Evolutionary conservation across 805 yeast species (phyloP), one percentile per base, ranked within the genome.

Genomic region (Barnettozyma wickerhamii): DNA sequence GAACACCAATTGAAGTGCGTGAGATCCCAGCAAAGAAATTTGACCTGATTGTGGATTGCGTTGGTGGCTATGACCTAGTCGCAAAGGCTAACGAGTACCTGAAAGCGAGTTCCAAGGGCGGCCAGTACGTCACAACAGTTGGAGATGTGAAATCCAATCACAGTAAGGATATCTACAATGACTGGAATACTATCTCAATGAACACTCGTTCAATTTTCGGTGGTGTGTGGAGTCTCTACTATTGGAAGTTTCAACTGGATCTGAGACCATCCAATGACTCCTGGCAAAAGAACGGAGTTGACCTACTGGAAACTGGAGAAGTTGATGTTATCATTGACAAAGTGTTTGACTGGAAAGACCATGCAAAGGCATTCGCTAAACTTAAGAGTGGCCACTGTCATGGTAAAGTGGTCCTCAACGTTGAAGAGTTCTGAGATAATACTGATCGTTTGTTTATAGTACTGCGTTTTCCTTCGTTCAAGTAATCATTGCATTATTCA

Each of bases 41-140:
- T 53, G 85, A 83, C 53, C 52, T 74, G 5, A 75, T 84, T n/a
- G 53, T 83, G 10, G 95, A 88, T 62, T 72, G 81, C 46, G 73
- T 78, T 37, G 93, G 96, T 30, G 84, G 84, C 32, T 66, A 68
- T 35, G 77, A 74, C 24, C 68, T 83, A 5, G 38, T 52, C 9
- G 43, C 40, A 4, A 64, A 72, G 29, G 65, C 76, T 19, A 51
- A 59, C 9, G 50, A 64, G 26, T 66, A 70, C 20, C 60, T 84
- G 41, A 71, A 68, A 45, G 55, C 68, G 9, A 54, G 59, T 17
- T 48, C 64, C 26, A 60, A 66, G 34, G 75, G 77, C 5, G 75
- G 80, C 14, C 63, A 69, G 30, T 84, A 74, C 52, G 61, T 75
- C 7, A 74, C 85, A 6, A 69, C 82, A 21, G 77, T 72, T 10